These are phyloP conservation scores for Candida ficus DNA, from an alignment of 805 yeast species.

Conservation along the genomic window DNA sequence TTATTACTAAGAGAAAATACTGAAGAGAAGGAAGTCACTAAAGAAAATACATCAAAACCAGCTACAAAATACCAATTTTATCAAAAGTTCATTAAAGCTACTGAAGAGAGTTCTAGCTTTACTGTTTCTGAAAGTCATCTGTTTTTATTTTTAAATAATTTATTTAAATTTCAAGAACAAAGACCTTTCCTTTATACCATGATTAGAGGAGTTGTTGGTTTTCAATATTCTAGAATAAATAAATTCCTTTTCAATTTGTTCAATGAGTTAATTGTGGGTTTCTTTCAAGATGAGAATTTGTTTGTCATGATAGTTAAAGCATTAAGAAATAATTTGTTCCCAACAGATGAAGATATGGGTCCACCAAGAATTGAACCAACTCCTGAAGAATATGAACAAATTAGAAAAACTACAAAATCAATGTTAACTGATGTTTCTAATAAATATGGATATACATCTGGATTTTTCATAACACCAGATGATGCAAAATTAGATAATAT, in stretches of 20 bases:
- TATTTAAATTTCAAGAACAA: constrained; percentile 14
- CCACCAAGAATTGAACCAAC: constrained; percentile 40
- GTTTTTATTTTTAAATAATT: constrained; percentile 21
- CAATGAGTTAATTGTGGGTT: constrained; percentile 14
- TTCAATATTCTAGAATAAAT: constrained; percentile 12
- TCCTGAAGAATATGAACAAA: constrained; percentile 31
- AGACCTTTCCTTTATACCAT: constrained; percentile 30
- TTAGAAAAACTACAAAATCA: constrained; percentile 24
- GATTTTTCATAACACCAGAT: constrained; percentile 18
- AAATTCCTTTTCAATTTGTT: constrained; percentile 20
- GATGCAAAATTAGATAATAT: constrained; percentile 22
- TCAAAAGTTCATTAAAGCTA: no score
- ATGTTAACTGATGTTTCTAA: constrained; percentile 22
- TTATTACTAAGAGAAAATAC: background rate
- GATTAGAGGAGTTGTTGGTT: constrained; percentile 18
- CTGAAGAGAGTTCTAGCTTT: no score
- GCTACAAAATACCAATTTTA: no score
- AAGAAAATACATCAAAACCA: no score
- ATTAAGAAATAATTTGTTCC: constrained; percentile 38
- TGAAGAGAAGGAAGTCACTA: background rate
- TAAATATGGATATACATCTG: constrained; percentile 13
- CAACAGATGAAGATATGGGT: constrained; percentile 46
- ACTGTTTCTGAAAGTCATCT: no score
- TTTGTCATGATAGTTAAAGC: constrained; percentile 22
- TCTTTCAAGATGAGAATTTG: constrained; percentile 15